Evolutionary conservation across 2,329 filamentous ascomycete species (phyloP), one percentile per base, ranked within the genome.

Genomic region (Sporothrix variecibatus): DNA sequence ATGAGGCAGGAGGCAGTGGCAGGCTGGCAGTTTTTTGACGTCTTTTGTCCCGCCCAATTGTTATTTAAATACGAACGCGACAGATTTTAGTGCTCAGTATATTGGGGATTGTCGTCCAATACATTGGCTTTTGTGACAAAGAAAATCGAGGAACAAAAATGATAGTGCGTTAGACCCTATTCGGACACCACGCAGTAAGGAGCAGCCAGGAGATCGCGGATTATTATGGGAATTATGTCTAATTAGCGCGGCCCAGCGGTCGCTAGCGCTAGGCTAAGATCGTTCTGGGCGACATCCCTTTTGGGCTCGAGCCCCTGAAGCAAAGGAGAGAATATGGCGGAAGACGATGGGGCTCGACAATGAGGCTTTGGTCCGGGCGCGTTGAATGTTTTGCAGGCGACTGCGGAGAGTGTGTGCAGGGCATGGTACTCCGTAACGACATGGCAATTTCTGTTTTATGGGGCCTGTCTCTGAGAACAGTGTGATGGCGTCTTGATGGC

Each of bases 271-370:
- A n/a, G 65, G 62, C 38, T 67, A 67, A 40, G 62, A 46, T 46
- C 40, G 62, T 46, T 67, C 11, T 67, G 12, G 62, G 34, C 34
- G 65, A 23, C 26, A 69, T 69, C 65, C 43, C 26, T 69, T 71
- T 71, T 51, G 28, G 31, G 68, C 68, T 40, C 51, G n/a, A 40
- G 34, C 51, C 51, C 49, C 46, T 71, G 51, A 71, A 71, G 49
- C 17, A 64, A 38, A 23, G 20, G 60, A 40, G 7, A 34, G 34
- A 34, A 34, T n/a, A 28, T 9, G 26, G 26, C 9, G 20, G 20
- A 64, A 38, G 58, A 15, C 26, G 26, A 58, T 58, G 58, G 34
- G 58, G 58, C 62, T 26, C n/a, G 3, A 46, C 62, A 65, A 46
- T 67, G 62, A 67, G 34, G 34, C n/a, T 43, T 43, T 43, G 34